Base-by-base conservation (phyloP, 2,329 filamentous ascomycete species). In the Botryosphaeria dothidea region DNA sequence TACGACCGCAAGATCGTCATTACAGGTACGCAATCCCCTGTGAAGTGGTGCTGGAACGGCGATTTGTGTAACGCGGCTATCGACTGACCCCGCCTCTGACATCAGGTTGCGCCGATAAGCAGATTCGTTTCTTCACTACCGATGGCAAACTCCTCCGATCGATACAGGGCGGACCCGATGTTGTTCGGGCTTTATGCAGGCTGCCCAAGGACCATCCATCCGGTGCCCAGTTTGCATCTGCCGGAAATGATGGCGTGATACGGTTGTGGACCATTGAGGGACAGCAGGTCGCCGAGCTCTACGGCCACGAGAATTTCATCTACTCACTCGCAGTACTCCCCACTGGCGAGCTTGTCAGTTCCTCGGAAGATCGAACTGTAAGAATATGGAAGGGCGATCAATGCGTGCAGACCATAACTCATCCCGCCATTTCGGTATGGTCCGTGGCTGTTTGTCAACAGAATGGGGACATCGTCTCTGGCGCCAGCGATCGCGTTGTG, bases 351-450 rank as follows among this genome's bases (percentile, higher is more conserved):
- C 83, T 99, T 31, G 90, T 96, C 56, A 98, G 94, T 76, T 88
- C 92, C 1, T 93, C 93, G 19, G 95, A 99, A 78, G 95, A 99
- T 78, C 87, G 95, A n/a, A 97, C 95, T 0, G 87, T 96, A 36
- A 87, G 92, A 61, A 83, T 99, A 74, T 99, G 96, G 95, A 89
- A 86, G 70, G 91, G 90, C 49, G 86, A 82, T 15, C 85, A 93
- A 65, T 98, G 94, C 75, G 80, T 97, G 51, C 95, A 99, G 78
- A 97, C 94, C 43, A 98, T 99, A 68, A 97, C 94, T 1, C 93
- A 97, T 72, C 95, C 95, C 11, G 95, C 95, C 9, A 96, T 98
- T 64, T 98, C 94, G 0, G 93, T 99, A 4, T 99, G 95, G 95
- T 85, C 88, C 15, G 92, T 99, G 19, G 91, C 93, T n/a, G 91